Conservation (phyloP, 1,139 yeast species). For the Candida tetrigidarum region DNA sequence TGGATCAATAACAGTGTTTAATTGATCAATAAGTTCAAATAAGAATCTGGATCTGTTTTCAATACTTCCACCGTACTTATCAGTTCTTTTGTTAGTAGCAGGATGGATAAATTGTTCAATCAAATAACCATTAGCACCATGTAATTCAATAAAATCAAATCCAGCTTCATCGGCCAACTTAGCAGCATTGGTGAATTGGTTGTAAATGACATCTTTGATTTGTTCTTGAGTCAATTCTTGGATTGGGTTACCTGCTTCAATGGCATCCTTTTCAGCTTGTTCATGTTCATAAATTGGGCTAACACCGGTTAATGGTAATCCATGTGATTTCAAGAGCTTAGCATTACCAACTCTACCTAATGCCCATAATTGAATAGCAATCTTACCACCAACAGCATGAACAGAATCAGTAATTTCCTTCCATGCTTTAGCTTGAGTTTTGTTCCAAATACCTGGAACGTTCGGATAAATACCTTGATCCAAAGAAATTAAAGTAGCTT, state of each 20-base stretch:
- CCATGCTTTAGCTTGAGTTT: constrained; percentile 56
- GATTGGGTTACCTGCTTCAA: constrained; percentile 37
- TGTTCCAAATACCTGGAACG: constrained; percentile 60
- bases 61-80: constrained; percentile 58
- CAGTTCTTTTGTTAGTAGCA: constrained; percentile 56
- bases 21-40: constrained; percentile 59
- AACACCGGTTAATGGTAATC: constrained; percentile 29
- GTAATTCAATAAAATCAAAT: constrained; percentile 74
- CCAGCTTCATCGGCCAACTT: constrained; percentile 58
- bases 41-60: constrained; percentile 66
- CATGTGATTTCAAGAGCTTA: constrained; percentile 37
- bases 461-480: constrained; percentile 40
- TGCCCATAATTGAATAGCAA: constrained; percentile 63
- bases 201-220: constrained; percentile 39
- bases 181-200: constrained; percentile 46
- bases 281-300: constrained; percentile 29
- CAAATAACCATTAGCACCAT: constrained; percentile 71
- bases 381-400: constrained; percentile 18
- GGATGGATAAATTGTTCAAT: constrained; percentile 59
- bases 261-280: constrained; percentile 30
- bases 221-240: constrained; percentile 46
- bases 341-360: constrained; percentile 61
- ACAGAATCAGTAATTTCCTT: constrained; percentile 46
- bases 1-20: constrained; percentile 43
- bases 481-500: constrained; percentile 37